Evolutionary conservation across 2,329 filamentous ascomycete genomes (phyloP).

Genomic region (Neoascochyta sp.): DNA sequence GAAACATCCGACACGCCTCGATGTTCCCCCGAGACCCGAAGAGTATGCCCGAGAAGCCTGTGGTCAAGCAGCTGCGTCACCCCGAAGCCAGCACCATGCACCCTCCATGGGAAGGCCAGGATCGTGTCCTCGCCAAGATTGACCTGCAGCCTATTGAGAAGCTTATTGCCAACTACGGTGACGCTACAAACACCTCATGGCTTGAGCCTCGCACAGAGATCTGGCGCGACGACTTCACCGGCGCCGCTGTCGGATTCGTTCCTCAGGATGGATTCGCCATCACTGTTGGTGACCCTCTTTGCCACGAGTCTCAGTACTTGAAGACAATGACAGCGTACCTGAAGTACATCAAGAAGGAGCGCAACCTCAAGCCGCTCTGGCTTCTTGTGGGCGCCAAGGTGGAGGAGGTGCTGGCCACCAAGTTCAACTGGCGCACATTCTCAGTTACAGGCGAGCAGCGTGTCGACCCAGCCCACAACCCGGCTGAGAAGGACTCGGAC

Average conservation of each 20-base stretch:
- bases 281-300: constrained; percentile 82
- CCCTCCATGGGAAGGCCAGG: constrained; percentile 58
- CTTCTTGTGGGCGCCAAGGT: constrained; percentile 76
- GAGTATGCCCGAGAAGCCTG: constrained; percentile 69
- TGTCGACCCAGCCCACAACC: constrained; percentile 68
- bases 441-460: constrained; percentile 88
- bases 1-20: constrained; percentile 84
- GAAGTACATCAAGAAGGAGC: constrained; percentile 68
- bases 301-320: constrained; percentile 71
- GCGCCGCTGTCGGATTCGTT: constrained; percentile 82
- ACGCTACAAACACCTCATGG: constrained; percentile 92
- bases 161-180: constrained; percentile 91
- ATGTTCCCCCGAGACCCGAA: constrained; percentile 86
- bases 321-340: constrained; percentile 72
- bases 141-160: constrained; percentile 74
- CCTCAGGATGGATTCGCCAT: constrained; percentile 74
- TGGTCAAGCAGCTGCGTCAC: constrained; percentile 66
- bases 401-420: constrained; percentile 74
- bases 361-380: constrained; percentile 77
- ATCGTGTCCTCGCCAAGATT: constrained; percentile 46
- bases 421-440: constrained; percentile 82
- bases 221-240: constrained; percentile 75
- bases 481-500: constrained; percentile 61
- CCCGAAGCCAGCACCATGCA: constrained; percentile 81
- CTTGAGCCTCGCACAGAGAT: constrained; percentile 83